Conservation (phyloP, 2,329 filamentous ascomycete genomes). For the Pseudohalonectria lignicola region DNA sequence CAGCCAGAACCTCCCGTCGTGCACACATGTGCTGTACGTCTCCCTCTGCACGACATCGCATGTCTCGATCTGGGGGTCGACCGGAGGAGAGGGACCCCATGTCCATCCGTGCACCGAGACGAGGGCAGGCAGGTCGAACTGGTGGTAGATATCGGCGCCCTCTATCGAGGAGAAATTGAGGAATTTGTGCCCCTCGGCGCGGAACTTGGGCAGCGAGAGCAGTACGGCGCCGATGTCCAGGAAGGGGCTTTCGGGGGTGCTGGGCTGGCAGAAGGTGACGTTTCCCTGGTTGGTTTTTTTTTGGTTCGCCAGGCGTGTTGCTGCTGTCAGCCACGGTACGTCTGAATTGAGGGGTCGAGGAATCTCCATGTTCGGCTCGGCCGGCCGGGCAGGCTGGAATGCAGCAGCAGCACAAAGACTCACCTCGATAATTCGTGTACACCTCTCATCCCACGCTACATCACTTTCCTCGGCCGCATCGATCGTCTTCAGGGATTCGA, state of each 20-base stretch:
- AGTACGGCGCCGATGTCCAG: not conserved
- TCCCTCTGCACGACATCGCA: not conserved
- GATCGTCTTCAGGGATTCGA: not conserved
- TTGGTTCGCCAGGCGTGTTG: too few relatives aligned
- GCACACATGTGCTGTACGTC: not conserved
- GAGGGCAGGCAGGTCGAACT: not conserved
- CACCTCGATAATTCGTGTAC: not conserved
- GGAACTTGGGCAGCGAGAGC: not conserved
- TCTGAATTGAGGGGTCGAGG: too few relatives aligned
- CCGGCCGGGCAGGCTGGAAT: not conserved
- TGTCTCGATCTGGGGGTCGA: not conserved
- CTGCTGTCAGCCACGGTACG: not conserved
- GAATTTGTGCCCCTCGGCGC: not conserved
- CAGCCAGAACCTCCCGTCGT: not conserved
- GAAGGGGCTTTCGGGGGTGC: not conserved
- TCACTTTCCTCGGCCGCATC: not conserved
- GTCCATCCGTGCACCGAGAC: not conserved
- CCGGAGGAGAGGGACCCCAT: not conserved
- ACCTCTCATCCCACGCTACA: slow-evolving; percentile 3
- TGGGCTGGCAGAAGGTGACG: not conserved
- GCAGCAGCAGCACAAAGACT: not conserved
- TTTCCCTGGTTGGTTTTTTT: not conserved
- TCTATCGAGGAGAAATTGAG: too few relatives aligned
- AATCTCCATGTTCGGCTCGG: too few relatives aligned
- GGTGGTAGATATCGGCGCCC: not conserved